Evolutionary conservation across 306 rosid genomes (phyloP), one percentile per base, ranked within the genome.

Genomic region (Gillenia trifoliata): DNA sequence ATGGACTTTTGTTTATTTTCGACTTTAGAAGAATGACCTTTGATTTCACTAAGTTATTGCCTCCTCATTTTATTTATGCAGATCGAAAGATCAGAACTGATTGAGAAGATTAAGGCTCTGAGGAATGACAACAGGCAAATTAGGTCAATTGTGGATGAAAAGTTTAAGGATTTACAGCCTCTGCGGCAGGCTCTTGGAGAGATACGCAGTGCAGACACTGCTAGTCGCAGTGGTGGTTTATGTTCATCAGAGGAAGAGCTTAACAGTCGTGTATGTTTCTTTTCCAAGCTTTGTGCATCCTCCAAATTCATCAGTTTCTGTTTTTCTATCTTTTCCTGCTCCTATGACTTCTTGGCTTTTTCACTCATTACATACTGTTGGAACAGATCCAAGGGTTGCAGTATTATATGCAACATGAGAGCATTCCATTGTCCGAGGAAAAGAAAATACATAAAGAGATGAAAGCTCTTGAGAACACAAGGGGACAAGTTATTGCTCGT

Each of bases 361-460:
- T 72, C 25, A 63, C 28, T 29, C 55, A 43, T 70, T 79, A 38
- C 70, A 29, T 71, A 72, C 69, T 78, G 81, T 69, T 73, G 81
- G 66, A 74, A 79, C 91, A 94, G 97, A 90, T 94, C 79, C 77
- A 88, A 28, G 80, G 93, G 79, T 79, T 91, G 60, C 85, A 92
- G 50, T 94, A 91, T 86, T 88, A 80, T 79, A 94, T 95, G 43
- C 99, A 95, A 73, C 99, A 95, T 9, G 99, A 95, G 86, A 95
- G 97, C 85, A 95, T 95, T 79, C 85, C 96, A 1, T 80, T 95
- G 83, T 6, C 86, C 0, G 99, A 95, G 88, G 99, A 95, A 79
- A 95, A 92, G 84, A 92, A 87, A 79, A 49, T 95, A 62, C 88
- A 92, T 75, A 89, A 90, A 75, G 99, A 95, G 67, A 95, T 95